These are phyloP conservation scores for Asterophora parasitica DNA, from an alignment of 768 basidiomycete genomes.

Conservation along the genomic window DNA sequence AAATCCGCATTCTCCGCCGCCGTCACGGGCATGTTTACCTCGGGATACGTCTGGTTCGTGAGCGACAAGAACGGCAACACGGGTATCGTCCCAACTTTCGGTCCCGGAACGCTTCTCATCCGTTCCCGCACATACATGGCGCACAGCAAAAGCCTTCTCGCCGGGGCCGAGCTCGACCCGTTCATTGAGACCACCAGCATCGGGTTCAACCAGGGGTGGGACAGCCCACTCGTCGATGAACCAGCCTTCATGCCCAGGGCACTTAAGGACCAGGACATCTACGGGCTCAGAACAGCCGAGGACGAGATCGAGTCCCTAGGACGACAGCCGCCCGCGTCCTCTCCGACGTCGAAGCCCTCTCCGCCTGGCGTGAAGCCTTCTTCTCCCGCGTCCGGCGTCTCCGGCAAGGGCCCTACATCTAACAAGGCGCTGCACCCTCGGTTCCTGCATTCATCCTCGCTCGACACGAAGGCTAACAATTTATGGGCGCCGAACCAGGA, in stretches of 20 bases:
- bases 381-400: constrained; percentile 41
- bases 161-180: constrained; percentile 11
- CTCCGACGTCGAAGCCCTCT: constrained; percentile 16
- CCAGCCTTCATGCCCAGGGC: too few species aligned
- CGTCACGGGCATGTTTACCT: constrained; percentile 70
- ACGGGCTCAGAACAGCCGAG: too few species aligned
- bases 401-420: constrained; percentile 24
- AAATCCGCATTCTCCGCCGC: constrained; percentile 76
- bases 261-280: too few species aligned
- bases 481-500: neutral
- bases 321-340: constrained; percentile 18
- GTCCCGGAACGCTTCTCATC: constrained; percentile 83
- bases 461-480: neutral
- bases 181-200: neutral
- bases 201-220: constrained; percentile 3
- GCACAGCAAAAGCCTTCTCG: constrained; percentile 12
- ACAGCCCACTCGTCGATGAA: neutral
- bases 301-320: constrained; percentile 4
- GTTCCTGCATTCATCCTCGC: constrained; percentile 20
- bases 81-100: constrained; percentile 82
- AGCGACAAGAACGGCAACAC: constrained; percentile 53
- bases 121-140: constrained; percentile 45
- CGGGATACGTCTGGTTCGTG: constrained; percentile 88
- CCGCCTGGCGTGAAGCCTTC: constrained; percentile 28
- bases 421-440: constrained; percentile 26